These are phyloP conservation scores for Neocatenulostroma microsporum DNA, from an alignment of 2,329 filamentous ascomycete genomes.

Conservation along the genomic window DNA sequence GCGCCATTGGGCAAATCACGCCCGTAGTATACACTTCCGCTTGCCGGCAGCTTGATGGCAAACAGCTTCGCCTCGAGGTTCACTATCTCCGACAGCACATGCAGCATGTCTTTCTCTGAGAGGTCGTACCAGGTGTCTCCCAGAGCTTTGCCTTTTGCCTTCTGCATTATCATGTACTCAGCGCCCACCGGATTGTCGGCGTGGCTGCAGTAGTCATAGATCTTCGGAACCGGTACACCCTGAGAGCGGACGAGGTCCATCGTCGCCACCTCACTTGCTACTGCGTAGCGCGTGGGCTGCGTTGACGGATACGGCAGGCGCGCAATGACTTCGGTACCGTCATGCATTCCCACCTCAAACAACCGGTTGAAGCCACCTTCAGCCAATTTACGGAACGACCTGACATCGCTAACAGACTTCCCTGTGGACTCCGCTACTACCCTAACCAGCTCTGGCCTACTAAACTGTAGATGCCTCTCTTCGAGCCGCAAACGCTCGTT, in stretches of 20 bases:
- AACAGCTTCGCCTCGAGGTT: slow-evolving; percentile 25
- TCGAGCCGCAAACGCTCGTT: slow-evolving; percentile 14
- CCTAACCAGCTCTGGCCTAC: slow-evolving; percentile 10
- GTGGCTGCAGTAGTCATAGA: slow-evolving; percentile 14
- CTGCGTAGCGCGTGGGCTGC: slow-evolving; percentile 13
- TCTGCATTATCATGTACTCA: slow-evolving; percentile 23
- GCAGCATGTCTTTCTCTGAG: slow-evolving; percentile 19
- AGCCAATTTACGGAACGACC: slow-evolving; percentile 14
- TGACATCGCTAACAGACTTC: slow-evolving; percentile 4
- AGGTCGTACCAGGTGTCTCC: slow-evolving; percentile 19
- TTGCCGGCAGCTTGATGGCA: slow-evolving; percentile 21
- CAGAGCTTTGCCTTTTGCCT: slow-evolving; percentile 12
- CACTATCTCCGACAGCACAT: slow-evolving; percentile 21
- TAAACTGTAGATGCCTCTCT: slow-evolving; percentile 12
- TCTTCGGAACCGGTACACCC: slow-evolving; percentile 15
- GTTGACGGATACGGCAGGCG: slow-evolving; percentile 19
- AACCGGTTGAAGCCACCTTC: slow-evolving; percentile 22
- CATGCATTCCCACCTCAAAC: slow-evolving; percentile 16
- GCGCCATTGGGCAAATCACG: slow-evolving; percentile 12
- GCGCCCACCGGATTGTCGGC: slow-evolving; percentile 13
- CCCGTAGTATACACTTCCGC: slow-evolving; percentile 28
- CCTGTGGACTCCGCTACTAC: slow-evolving; percentile 8
- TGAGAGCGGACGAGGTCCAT: slow-evolving; percentile 17
- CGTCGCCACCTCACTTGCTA: slow-evolving; percentile 25
- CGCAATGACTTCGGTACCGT: slow-evolving; percentile 20